A percentile compares a stretch with the other conserved stretches of the same genome.
Evolutionary conservation across 768 basidiomycete genomes (phyloP).

Genomic region (Lentinula raphanica): DNA sequence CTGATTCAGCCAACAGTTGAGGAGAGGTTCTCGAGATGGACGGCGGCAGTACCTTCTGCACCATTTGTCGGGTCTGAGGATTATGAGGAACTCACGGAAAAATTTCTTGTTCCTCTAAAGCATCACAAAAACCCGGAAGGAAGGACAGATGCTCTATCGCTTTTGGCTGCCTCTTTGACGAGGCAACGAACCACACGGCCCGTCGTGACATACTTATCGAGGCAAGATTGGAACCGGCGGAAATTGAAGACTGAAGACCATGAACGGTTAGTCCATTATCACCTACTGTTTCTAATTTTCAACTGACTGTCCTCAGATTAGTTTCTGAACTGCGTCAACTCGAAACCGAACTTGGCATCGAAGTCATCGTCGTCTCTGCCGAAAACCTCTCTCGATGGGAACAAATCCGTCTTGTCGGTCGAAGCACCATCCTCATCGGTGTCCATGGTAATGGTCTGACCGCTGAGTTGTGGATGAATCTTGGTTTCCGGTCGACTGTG

Average conservation of each 20-base stretch:
- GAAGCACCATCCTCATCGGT: constrained; percentile 51
- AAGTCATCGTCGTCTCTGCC: constrained; percentile 84
- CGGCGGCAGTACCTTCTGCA: neutral
- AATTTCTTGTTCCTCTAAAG: neutral
- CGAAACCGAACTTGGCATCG: constrained; percentile 68
- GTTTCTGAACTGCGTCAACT: constrained; percentile 70
- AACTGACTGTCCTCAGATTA: constrained; percentile 30
- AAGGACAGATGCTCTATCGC: neutral
- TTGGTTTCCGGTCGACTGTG: constrained; percentile 74
- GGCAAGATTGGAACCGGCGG: constrained; percentile 84
- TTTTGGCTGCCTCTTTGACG: neutral
- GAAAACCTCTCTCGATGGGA: constrained; percentile 77
- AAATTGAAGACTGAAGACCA: constrained; percentile 77
- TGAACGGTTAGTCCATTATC: constrained; percentile 27
- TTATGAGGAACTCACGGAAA: neutral
- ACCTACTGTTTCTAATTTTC: neutral
- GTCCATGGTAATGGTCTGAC: constrained; percentile 9
- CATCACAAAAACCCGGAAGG: neutral
- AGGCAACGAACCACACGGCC: constrained; percentile 26
- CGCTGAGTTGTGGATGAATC: constrained; percentile 88
- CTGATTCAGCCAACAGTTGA: constrained; percentile 2
- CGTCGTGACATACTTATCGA: constrained; percentile 89
- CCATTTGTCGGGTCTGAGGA: neutral
- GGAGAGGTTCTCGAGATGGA: neutral
- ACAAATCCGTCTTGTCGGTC: constrained; percentile 73